Evolutionary conservation across 1,284 basidiomycete genomes (phyloP), one percentile per base, ranked within the genome.

Genomic region (Puccinia polysora): DNA sequence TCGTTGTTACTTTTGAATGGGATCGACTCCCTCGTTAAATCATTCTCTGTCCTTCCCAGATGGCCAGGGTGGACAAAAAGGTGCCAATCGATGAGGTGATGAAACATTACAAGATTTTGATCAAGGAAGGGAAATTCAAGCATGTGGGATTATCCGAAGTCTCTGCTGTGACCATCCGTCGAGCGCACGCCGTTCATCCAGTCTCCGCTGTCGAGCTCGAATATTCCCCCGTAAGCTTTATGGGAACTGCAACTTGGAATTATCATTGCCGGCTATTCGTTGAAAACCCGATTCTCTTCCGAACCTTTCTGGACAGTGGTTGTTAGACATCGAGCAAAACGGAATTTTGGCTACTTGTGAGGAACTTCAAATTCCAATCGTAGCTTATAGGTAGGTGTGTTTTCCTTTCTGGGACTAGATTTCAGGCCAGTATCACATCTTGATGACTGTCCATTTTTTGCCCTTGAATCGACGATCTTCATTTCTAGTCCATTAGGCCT

Each of bases 271-370:
- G 6, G 47, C 47, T 4, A 52, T 8, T 8, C 4, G 2, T 30
- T 53, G 28, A 30, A 53, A 15, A 53, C 28, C 7, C 12, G 28
- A 30, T 53, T 30, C 15, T 34, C 5, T 32, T 28, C n/a, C 25
- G 15, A n/a, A n/a, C n/a, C n/a, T 14, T n/a, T 25, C 4, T 8
- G 4, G 4, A 3, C 30, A 69, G 67, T 60, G 38, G 53, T 32
- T 55, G 30, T 69, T 69, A 49, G 81, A 82, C 59, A 81, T 81
- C 50, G 81, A 80, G 75, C 73, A 78, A 0, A 79, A 80, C 52
- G 82, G 80, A 14, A 79, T 83, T 12, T 77, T 83, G 49, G 78
- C 77, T 4, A 77, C 79, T 7, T 81, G 81, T 67, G 75, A 77
- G 38, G 77, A 81, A 74, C 76, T 81, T 32, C 77, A 78, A 7